Evolutionary conservation across 352 stramenopile species (phyloP), one percentile per base, ranked within the genome.

Genomic region (Phytophthora tubulina): DNA sequence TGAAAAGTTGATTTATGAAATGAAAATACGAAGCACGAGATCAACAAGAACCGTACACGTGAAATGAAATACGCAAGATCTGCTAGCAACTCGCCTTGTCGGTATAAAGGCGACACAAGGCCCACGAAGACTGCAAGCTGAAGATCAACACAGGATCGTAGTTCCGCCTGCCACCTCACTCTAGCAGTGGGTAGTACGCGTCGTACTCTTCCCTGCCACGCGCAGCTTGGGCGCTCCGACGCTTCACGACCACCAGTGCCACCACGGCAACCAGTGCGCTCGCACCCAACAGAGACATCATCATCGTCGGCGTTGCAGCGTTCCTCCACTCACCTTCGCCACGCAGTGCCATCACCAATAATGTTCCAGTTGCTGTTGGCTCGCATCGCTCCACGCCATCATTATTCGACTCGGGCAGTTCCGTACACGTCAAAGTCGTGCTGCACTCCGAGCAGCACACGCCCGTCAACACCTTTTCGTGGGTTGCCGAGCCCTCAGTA

Each of bases 401-500:
- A 2, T 4, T n/a, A 2, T 6, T 35, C 13, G 63, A 65, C 46
- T 66, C 63, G 2, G 36, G 11, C 9, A 71, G 45, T 9, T 31
- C 45, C 8, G 46, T 39, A 27, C 63, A 71, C 2, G 15, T 8
- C 35, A 71, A 31, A 6, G 45, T 49, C 6, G n/a, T 60, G 31
- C 54, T 71, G 17, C 54, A 71, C 7, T 60, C 54, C 11, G 7
- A n/a, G n/a, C 63, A 71, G 13, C 63, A 71, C 17, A 41, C 46
- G 11, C 32, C 54, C 11, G 10, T 8, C 38, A 66, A 3, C 3
- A 36, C 15, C 27, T 66, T 71, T n/a, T 35, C 17, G 2, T 66
- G 30, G 0, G 54, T 66, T 30, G 31, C 48, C 9, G 21, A 27
- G 9, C 21, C 49, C 15, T 39, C 36, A 4, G 63, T 66, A 8